phyloP scores from a whole-genome alignment of 106 monocot genomes.

The Xerophyta viscosa region DNA sequence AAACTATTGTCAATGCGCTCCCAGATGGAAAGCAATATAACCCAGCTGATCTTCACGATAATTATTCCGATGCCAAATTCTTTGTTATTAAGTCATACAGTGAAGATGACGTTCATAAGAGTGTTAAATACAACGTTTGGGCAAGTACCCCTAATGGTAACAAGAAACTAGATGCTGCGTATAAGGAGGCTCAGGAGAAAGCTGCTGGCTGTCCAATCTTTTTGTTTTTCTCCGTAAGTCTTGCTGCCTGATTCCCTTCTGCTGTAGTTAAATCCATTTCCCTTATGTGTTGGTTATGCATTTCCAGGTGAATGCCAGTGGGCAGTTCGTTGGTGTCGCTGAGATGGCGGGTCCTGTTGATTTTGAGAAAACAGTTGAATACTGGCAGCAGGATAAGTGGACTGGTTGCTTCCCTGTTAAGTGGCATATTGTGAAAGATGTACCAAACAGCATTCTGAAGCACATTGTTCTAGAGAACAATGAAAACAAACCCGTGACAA shows the following conservation, averaged over 20 bases:
- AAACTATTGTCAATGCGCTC: slow-evolving; percentile 16
- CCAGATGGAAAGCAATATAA: slow-evolving; percentile 59
- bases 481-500: slow-evolving; percentile 95
- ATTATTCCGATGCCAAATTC: slow-evolving; percentile 63
- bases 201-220: slow-evolving; percentile 55
- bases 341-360: slow-evolving; percentile 91
- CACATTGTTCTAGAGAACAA: slow-evolving; percentile 82
- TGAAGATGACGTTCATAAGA: slow-evolving; percentile 95
- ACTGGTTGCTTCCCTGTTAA: slow-evolving; percentile 78
- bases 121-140: slow-evolving; percentile 88
- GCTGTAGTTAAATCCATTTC: too few relatives aligned
- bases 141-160: slow-evolving; percentile 85
- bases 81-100: slow-evolving; percentile 92
- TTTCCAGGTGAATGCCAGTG: slow-evolving; percentile 78
- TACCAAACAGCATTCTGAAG: slow-evolving; percentile 68
- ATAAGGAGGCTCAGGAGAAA: slow-evolving; percentile 54
- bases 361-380: slow-evolving; percentile 82
- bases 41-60: slow-evolving; percentile 43
- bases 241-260: too few relatives aligned
- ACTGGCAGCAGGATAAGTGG: slow-evolving; percentile 97
- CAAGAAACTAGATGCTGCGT: slow-evolving; percentile 81
- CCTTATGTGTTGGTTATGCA: neutral
- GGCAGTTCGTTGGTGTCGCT: slow-evolving; percentile 91
- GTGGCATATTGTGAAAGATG: slow-evolving; percentile 97
- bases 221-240: slow-evolving; percentile 85